A percentile compares a stretch with the other conserved stretches of the same genome.
Conservation (phyloP, 2,329 filamentous ascomycete species). For the Colletotrichum chlorophyti region DNA sequence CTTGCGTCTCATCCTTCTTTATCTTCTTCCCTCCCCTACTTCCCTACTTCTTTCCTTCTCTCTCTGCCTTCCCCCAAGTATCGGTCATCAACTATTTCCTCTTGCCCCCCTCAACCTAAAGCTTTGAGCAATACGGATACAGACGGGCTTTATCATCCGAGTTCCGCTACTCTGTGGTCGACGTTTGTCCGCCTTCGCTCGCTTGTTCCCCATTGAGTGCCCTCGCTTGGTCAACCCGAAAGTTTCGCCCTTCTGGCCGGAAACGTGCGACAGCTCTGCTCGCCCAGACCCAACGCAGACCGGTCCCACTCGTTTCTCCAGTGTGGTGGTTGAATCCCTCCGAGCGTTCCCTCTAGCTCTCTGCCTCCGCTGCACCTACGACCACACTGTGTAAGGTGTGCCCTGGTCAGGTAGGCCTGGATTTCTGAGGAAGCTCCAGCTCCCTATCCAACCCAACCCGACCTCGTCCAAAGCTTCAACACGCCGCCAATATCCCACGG, state of each 20-base stretch:
- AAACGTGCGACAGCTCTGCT: slow-evolving; percentile 23
- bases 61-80: not conserved
- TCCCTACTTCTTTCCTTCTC: not conserved
- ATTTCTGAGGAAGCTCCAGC: slow-evolving; percentile 12
- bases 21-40: not conserved
- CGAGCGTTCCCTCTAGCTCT: slow-evolving; percentile 21
- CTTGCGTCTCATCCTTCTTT: slow-evolving; percentile 1
- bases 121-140: not conserved
- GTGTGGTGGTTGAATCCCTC: slow-evolving; percentile 17
- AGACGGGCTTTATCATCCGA: slow-evolving; percentile 1
- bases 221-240: slow-evolving; percentile 5
- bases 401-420: not conserved
- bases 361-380: slow-evolving; percentile 12
- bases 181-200: slow-evolving; percentile 6
- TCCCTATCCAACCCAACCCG: not conserved
- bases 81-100: not conserved
- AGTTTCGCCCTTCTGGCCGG: slow-evolving; percentile 14
- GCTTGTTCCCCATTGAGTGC: slow-evolving; percentile 9
- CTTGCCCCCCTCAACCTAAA: too few relatives aligned
- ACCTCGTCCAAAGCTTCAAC: slow-evolving; percentile 8
- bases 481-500: slow-evolving; percentile 1
- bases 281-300: slow-evolving; percentile 9
- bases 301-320: slow-evolving; percentile 30
- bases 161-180: too few relatives aligned
- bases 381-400: slow-evolving; percentile 10